phyloP scores from a whole-genome alignment of 495 filamentous ascomycete genomes.

The Xylaria acuta region DNA sequence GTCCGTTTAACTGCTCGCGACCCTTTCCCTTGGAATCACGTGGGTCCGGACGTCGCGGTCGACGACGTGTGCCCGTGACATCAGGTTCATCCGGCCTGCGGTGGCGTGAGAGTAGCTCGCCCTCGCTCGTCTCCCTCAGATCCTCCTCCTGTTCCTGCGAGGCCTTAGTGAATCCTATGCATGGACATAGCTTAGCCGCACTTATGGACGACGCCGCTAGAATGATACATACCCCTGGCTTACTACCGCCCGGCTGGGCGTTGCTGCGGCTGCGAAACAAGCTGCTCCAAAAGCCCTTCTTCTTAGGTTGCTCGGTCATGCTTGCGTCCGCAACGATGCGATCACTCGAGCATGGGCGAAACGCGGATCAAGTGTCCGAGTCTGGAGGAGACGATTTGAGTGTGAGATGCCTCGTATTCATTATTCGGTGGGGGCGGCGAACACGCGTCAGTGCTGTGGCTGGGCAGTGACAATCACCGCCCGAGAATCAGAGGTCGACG shows the following conservation, averaged over 20 bases:
- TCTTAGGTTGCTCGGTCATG: conserved; percentile 43
- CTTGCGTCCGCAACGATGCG: conserved; percentile 26
- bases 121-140: conserved; percentile 40
- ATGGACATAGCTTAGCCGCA: conserved; percentile 14
- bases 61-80: conserved; percentile 40
- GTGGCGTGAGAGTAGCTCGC: conserved; percentile 34
- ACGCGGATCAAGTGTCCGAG: conserved; percentile 28
- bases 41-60: conserved; percentile 48
- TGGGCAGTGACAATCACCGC: conserved; percentile 30
- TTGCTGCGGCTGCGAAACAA: conserved; percentile 46
- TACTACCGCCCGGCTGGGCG: conserved; percentile 37
- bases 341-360: conserved; percentile 28
- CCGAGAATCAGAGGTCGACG: conserved; percentile 11
- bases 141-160: conserved; percentile 39
- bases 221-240: conserved; percentile 43
- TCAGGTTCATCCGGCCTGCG: conserved; percentile 30
- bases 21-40: conserved; percentile 52
- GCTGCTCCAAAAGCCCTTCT: conserved; percentile 47
- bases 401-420: conserved; percentile 32
- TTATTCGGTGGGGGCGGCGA: conserved; percentile 29
- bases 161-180: conserved; percentile 22
- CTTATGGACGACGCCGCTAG: conserved; percentile 4
- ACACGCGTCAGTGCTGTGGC: conserved; percentile 39
- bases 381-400: conserved; percentile 23
- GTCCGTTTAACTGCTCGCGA: conserved; percentile 42